Base-by-base conservation (phyloP, 2,329 filamentous ascomycete genomes). In the Pseudocercospora crystallina region DNA sequence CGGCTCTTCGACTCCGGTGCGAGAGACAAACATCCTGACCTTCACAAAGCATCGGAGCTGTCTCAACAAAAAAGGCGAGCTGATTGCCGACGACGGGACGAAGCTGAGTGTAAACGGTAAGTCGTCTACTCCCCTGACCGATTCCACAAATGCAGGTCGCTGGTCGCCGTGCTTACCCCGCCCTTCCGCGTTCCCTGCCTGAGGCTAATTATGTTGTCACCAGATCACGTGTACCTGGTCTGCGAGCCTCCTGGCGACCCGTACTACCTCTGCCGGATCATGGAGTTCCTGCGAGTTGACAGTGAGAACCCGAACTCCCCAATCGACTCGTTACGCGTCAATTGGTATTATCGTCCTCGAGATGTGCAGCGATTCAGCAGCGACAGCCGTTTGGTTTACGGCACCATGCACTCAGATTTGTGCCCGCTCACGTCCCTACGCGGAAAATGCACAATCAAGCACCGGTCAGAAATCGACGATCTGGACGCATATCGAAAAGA, bases 361-460 rank as follows among this genome's bases (percentile, higher is more conserved):
- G 94, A 99, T 73, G 95, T 97, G 66, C 89, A 89, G 61, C 89
- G 91, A 62, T 94, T 91, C 74, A 86, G 89, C 61, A 86, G 88
- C 69, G 94, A 99, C 76, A 92, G 89, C 53, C 87, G 94, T 56
- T 79, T 92, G 64, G 84, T 99, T 45, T 96, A 92, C 73, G 92
- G 90, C 56, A 96, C 94, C 29, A 99, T 99, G 94, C 94, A 99
- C 72, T 97, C 94, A 20, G 94, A 99, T 75, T 87, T 90, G 56
- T 95, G 90, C 69, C 94, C 94, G 51, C 79, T 99, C 64, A 90
- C 90, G 43, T 90, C 94, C 39, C 78, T 99, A 61, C 89, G 94
- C 65, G 94, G 94, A 61, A 96, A 95, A 75, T 97, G 92, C 72
- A 83, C 86, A 59, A 94, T 99, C 69, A 80, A 82, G 69, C 94